Evolutionary conservation across 2,329 filamentous ascomycete species (phyloP).

Genomic region (Myriosclerotinia duriaeana): DNA sequence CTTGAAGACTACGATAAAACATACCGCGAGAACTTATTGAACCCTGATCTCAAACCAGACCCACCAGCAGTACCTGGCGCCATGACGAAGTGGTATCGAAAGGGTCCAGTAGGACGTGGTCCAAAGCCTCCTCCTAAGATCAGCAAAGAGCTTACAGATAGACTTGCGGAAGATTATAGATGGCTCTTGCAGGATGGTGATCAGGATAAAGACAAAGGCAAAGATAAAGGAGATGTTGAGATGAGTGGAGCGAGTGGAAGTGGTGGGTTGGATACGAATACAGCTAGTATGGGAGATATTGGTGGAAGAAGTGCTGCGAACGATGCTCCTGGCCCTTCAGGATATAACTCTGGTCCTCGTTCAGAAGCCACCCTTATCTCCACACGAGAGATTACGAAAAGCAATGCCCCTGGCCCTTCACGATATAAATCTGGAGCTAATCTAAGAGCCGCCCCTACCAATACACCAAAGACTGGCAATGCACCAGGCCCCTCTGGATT

Average conservation of each 20-base stretch:
- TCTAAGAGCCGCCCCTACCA: too few relatives aligned
- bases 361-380: background rate
- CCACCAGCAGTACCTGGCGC: background rate
- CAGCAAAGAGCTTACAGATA: background rate
- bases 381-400: too few relatives aligned
- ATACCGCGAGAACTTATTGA: background rate
- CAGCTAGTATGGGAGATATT: background rate
- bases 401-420: background rate
- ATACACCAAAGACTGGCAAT: too few relatives aligned
- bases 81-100: constrained; percentile 17
- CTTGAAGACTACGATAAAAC: constrained; percentile 1
- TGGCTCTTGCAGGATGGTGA: background rate
- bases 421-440: background rate
- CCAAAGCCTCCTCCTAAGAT: constrained; percentile 2
- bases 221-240: background rate
- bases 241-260: background rate
- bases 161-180: constrained; percentile 3
- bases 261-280: too few relatives aligned
- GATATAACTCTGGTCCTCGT: background rate
- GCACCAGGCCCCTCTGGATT: background rate
- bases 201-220: too few relatives aligned
- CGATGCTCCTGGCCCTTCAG: background rate
- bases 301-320: too few relatives aligned
- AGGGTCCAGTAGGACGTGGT: constrained; percentile 1
- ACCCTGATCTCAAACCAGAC: background rate